These are phyloP conservation scores for Suillus plorans DNA, from an alignment of 768 basidiomycete genomes.

Conservation along the genomic window DNA sequence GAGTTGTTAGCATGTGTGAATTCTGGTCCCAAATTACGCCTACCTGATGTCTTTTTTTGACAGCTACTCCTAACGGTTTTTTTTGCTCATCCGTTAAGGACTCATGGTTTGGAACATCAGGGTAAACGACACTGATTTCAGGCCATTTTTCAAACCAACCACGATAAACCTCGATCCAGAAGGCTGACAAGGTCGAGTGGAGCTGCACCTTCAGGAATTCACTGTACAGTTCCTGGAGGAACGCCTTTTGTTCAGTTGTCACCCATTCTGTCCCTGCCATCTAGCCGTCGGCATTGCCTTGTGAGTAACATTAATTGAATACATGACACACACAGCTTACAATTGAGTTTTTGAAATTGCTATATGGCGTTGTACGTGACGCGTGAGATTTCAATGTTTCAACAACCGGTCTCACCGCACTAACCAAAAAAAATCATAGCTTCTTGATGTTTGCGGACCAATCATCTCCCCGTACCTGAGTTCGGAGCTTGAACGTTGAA, in stretches of 20 bases:
- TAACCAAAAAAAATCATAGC: not conserved
- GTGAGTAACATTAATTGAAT: not conserved
- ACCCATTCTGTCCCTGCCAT: not conserved
- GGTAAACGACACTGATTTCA: not conserved
- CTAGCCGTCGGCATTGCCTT: not conserved
- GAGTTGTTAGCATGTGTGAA: not conserved
- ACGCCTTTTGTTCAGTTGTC: not conserved
- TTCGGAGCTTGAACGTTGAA: too few relatives aligned
- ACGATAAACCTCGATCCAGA: not conserved
- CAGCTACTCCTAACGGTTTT: not conserved
- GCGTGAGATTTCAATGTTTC: not conserved
- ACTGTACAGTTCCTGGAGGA: not conserved
- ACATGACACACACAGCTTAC: not conserved
- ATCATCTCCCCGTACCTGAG: not conserved
- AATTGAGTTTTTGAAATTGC: not conserved
- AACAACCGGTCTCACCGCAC: not conserved
- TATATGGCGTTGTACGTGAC: not conserved
- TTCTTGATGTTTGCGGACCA: not conserved
- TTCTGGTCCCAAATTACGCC: not conserved
- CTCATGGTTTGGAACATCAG: not conserved
- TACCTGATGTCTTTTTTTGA: not conserved
- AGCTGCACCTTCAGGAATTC: not conserved
- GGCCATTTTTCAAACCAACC: not conserved
- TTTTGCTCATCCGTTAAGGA: not conserved
- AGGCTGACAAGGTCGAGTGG: not conserved